Conservation (phyloP, 1,139 yeast species). For the Saccharomycopsis hybrid region DNA sequence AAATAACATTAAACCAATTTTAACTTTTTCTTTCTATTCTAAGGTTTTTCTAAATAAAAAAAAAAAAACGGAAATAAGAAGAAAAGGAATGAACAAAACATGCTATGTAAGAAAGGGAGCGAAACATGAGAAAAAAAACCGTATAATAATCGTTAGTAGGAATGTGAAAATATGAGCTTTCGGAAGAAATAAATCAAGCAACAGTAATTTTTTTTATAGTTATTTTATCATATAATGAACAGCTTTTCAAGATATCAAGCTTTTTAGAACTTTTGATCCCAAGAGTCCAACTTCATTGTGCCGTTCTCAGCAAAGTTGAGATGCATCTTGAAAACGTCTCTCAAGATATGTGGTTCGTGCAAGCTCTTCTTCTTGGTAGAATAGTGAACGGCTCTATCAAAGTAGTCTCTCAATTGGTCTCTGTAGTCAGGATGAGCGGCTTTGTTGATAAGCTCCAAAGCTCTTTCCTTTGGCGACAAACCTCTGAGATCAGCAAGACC, state of each 20-base stretch:
- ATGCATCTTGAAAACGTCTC: constrained; percentile 93
- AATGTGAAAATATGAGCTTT: no score
- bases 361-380: constrained; percentile 67
- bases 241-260: no score
- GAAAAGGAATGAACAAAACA: no score
- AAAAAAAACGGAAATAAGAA: no score
- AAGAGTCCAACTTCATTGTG: constrained; percentile 84
- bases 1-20: no score
- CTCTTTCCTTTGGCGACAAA: constrained; percentile 88
- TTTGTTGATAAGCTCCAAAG: constrained; percentile 73
- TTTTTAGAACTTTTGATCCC: constrained; percentile 44
- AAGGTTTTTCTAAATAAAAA: no score
- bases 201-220: no score
- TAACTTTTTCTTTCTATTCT: no score
- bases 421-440: constrained; percentile 93
- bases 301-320: constrained; percentile 85
- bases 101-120: no score
- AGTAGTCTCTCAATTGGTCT: constrained; percentile 78
- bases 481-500: constrained; percentile 98
- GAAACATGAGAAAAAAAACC: no score
- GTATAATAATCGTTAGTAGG: no score
- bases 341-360: constrained; percentile 91
- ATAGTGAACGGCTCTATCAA: constrained; percentile 73
- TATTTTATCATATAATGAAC: background rate
- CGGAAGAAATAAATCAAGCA: no score